Conservation (phyloP, 106 monocot species). For the Dioscorea alata region DNA sequence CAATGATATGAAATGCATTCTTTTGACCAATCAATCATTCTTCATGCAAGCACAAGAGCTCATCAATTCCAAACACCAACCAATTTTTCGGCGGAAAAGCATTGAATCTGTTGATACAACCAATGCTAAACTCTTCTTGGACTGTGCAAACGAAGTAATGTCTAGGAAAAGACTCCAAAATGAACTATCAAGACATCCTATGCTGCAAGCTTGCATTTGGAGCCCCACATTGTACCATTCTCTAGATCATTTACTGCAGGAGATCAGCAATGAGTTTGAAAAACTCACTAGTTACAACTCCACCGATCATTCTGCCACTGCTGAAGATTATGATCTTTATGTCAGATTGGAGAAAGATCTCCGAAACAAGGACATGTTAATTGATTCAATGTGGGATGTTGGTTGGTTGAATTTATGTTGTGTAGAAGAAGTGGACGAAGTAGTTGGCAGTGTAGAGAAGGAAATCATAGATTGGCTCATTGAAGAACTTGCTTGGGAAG, state of each 20-base stretch:
- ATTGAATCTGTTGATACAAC: background rate
- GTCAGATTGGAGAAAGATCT: constrained; percentile 59
- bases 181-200: constrained; percentile 13
- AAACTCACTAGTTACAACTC: constrained; percentile 19
- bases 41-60: constrained; percentile 19
- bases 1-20: background rate
- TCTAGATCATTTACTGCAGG: constrained; percentile 29
- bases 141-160: constrained; percentile 43
- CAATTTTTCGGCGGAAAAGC: background rate
- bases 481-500: constrained; percentile 38
- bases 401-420: constrained; percentile 47
- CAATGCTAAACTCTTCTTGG: constrained; percentile 28
- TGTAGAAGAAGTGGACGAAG: constrained; percentile 36
- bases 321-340: constrained; percentile 25
- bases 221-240: constrained; percentile 1
- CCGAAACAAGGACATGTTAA: constrained; percentile 15
- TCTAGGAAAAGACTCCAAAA: constrained; percentile 21
- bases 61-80: background rate
- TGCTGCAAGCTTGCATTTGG: background rate
- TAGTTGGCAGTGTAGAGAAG: constrained; percentile 35
- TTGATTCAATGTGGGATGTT: constrained; percentile 47
- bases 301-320: background rate
- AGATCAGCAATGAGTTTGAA: constrained; percentile 27
- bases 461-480: constrained; percentile 27
- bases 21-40: constrained; percentile 36